Evolutionary conservation across 2,329 filamentous ascomycete species (phyloP).

Genomic region (Ophiobolus disseminans): DNA sequence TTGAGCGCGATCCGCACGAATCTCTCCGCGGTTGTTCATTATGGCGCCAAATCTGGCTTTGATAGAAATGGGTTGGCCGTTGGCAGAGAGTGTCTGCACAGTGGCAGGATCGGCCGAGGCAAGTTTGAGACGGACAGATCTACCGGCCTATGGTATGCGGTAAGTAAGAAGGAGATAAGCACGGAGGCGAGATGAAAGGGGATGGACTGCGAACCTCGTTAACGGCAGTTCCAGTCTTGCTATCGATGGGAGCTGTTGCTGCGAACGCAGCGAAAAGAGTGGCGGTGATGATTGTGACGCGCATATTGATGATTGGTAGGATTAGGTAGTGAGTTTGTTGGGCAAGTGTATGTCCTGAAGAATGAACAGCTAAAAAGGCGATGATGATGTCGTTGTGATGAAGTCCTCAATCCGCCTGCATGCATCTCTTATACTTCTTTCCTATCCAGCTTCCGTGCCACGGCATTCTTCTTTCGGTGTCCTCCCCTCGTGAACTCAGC

Average conservation of each 20-base stretch:
- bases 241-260: constrained; percentile 6
- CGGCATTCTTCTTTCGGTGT: too few species aligned
- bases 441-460: too few species aligned
- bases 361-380: too few species aligned
- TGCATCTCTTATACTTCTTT: not conserved
- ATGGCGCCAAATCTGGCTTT: not conserved
- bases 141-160: not conserved
- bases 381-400: not conserved
- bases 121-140: constrained; percentile 19
- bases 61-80: constrained; percentile 6
- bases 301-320: constrained; percentile 13
- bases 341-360: not conserved
- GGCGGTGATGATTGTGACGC: constrained; percentile 16
- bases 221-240: not conserved
- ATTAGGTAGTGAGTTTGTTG: not conserved
- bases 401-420: not conserved
- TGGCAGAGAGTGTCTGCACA: constrained; percentile 16
- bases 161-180: not conserved
- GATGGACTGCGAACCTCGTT: constrained; percentile 6
- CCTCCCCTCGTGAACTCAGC: too few species aligned
- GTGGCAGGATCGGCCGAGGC: constrained; percentile 17
- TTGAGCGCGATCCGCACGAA: constrained; percentile 12
- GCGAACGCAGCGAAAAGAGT: constrained; percentile 18
- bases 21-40: not conserved
- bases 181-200: not conserved